Conservation (phyloP, 2,329 filamentous ascomycete genomes). For the Aspergillus bombycis region DNA sequence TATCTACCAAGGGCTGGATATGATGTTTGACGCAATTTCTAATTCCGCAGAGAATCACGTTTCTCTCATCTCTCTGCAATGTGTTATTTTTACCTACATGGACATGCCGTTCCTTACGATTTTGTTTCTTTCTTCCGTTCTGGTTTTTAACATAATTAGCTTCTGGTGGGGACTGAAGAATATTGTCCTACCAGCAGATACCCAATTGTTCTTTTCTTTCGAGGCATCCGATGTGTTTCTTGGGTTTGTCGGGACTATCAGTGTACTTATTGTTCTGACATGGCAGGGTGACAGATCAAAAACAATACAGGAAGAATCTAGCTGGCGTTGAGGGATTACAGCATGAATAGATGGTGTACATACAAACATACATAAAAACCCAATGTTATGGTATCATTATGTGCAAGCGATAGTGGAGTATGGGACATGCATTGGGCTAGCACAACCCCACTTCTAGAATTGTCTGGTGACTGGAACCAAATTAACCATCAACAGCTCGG, state of each 20-base stretch:
- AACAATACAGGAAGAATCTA: neutral
- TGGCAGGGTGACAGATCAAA: neutral
- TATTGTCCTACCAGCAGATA: conserved; percentile 37
- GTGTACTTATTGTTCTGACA: neutral
- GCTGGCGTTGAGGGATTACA: neutral
- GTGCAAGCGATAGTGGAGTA: neutral
- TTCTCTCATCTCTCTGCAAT: conserved; percentile 16
- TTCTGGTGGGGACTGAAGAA: conserved; percentile 24
- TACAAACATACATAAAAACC: neutral
- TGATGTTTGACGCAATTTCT: neutral
- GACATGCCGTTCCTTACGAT: conserved; percentile 10
- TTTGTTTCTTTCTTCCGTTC: conserved; percentile 3
- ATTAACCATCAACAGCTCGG: neutral
- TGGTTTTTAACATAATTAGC: neutral
- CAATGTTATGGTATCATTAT: neutral
- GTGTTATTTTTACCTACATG: conserved; percentile 20
- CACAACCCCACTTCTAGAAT: neutral
- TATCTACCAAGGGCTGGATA: neutral
- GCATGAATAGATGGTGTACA: neutral
- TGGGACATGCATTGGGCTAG: neutral
- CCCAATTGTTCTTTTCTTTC: conserved; percentile 26
- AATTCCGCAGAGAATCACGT: neutral
- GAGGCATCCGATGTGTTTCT: conserved; percentile 11
- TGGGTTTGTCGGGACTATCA: neutral
- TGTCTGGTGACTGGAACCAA: neutral